Evolutionary conservation across 2,329 filamentous ascomycete species (phyloP), one percentile per base, ranked within the genome.

Genomic region (Myotisia sp.): DNA sequence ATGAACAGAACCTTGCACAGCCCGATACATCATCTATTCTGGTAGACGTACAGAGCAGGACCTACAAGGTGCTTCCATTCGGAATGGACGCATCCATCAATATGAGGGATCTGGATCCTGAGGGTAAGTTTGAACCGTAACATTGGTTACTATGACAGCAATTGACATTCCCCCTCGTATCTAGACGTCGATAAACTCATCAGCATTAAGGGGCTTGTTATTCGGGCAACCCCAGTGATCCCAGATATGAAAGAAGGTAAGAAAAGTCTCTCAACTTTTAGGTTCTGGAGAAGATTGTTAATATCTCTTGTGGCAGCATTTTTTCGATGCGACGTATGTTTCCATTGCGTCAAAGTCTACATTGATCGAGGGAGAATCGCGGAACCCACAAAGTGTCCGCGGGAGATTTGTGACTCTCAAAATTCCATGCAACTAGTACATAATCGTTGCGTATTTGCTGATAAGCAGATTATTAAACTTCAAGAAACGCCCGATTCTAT

Each of bases 361-460:
- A 79, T 98, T 49, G 90, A 98, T 53, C 79, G 90, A 50, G 90
- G 92, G 56, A 90, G 87, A 63, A 98, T 98, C 49, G 78, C 83
- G 14, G 90, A 98, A 56, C 90, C 90, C 2, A 94, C 84, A 1
- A 71, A 78, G 47, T 98, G 90, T 53, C 84, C 86, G 14, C 79
- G 90, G 36, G 67, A 72, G 16, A 73, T 80, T 36, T 98, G 90
- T 62, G 69, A 73, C 32, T 76, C 79, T 36, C 80, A 78, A 53
- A 95, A 98, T 60, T 93, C 87, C 2, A 95, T 98, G 87, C 83
- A 94, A 52, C 92, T 98, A 46, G 71, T 95, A 13, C 90, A 98
- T 65, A 98, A 98, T 58, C 78, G 90, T 40, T 95, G 85, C 46
- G 72, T 74, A 6, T 98, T 98, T 50, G 79, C 86, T 36, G 90